Evolutionary conservation across 768 basidiomycete species (phyloP).

Genomic region (Agaricus sinodeliciosus): DNA sequence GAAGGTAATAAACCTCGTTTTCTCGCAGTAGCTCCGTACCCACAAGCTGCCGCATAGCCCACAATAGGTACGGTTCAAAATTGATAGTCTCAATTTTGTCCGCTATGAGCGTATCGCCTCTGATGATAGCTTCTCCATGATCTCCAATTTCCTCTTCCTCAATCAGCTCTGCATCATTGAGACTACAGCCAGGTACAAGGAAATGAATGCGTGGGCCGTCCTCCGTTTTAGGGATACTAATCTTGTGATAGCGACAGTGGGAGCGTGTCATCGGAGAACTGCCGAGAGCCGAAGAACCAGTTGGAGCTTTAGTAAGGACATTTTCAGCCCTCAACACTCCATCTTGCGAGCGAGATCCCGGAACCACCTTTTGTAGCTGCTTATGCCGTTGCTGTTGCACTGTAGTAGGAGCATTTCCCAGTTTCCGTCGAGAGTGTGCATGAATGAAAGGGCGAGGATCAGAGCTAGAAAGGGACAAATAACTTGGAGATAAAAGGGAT

Average conservation of each 20-base stretch:
- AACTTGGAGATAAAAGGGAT: constrained; percentile 24
- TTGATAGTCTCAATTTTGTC: constrained; percentile 43
- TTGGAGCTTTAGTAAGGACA: constrained; percentile 14
- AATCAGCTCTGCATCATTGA: constrained; percentile 51
- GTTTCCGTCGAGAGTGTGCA: constrained; percentile 26
- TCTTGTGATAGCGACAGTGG: constrained; percentile 63
- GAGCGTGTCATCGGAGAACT: constrained; percentile 58
- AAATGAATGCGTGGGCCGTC: constrained; percentile 50
- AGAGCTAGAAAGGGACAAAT: constrained; percentile 12
- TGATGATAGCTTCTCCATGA: constrained; percentile 47
- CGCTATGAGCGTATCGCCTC: constrained; percentile 42
- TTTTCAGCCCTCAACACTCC: constrained; percentile 4
- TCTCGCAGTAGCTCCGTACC: constrained; percentile 61
- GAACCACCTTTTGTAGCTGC: constrained; percentile 3
- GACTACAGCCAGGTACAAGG: constrained; percentile 63
- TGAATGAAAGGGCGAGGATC: constrained; percentile 21
- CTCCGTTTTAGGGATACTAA: constrained; percentile 54
- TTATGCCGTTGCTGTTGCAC: constrained; percentile 8
- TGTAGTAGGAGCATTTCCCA: constrained; percentile 6
- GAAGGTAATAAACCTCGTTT: constrained; percentile 59
- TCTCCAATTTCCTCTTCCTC: constrained; percentile 55
- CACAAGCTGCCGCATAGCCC: constrained; percentile 52
- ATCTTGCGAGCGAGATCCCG: background rate
- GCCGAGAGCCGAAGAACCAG: constrained; percentile 15
- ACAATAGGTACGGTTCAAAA: constrained; percentile 47